A percentile compares a stretch with the other conserved stretches of the same genome.
Evolutionary conservation across 352 stramenopile genomes (phyloP).

Genomic region (Phytophthora macrochlamydospora): DNA sequence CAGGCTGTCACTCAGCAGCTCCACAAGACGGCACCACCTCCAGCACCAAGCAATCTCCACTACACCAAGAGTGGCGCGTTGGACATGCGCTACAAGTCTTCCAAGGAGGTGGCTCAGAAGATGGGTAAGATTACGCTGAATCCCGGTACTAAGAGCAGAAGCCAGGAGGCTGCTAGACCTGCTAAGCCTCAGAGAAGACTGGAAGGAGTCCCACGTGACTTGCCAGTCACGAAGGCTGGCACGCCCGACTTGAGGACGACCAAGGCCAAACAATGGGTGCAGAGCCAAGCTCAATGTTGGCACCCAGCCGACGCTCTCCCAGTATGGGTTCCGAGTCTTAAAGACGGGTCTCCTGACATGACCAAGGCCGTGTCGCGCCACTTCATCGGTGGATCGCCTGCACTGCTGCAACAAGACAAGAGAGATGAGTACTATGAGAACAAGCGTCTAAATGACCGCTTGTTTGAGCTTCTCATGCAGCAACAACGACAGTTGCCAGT

Average conservation of each 20-base stretch:
- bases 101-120: slow-evolving; percentile 18
- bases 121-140: slow-evolving; percentile 28
- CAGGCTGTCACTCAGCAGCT: slow-evolving; percentile 19
- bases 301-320: slow-evolving; percentile 27
- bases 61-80: slow-evolving; percentile 26
- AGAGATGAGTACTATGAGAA: slow-evolving; percentile 32
- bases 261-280: slow-evolving; percentile 32
- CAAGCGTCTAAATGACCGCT: slow-evolving; percentile 12
- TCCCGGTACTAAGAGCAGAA: slow-evolving; percentile 2
- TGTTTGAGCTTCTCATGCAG: slow-evolving; percentile 25
- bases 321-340: slow-evolving; percentile 28
- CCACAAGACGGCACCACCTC: slow-evolving; percentile 9
- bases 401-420: slow-evolving; percentile 16
- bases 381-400: slow-evolving; percentile 29
- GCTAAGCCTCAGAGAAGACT: slow-evolving; percentile 10
- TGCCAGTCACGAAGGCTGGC: slow-evolving; percentile 33
- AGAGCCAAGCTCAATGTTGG: slow-evolving; percentile 30
- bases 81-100: slow-evolving; percentile 38
- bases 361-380: slow-evolving; percentile 26
- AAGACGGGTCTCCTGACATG: slow-evolving; percentile 40
- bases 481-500: slow-evolving; percentile 19
- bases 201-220: slow-evolving; percentile 12
- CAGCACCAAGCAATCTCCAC: slow-evolving; percentile 13
- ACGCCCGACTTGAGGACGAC: slow-evolving; percentile 29
- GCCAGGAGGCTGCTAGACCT: slow-evolving; percentile 1